Base-by-base conservation (phyloP, 1,139 yeast genomes). In the Hanseniaspora sp. region DNA sequence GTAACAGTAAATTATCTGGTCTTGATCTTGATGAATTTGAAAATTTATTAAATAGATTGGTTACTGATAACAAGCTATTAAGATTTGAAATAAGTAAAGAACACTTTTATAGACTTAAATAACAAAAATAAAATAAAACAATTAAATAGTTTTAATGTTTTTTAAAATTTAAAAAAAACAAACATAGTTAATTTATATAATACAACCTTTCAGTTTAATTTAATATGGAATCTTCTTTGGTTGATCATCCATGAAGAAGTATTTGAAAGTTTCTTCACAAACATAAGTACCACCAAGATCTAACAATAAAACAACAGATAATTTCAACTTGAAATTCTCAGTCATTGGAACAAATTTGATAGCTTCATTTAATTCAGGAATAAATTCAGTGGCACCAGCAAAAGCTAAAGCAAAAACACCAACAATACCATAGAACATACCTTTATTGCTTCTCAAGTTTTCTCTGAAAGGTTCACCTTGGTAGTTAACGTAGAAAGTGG, bases 381-480 rank as follows among this genome's bases (percentile, higher is more conserved):
- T 68, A 65, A 92, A 85, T 69, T 94, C 99, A 33, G 97, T 88
- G 8, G 97, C 82, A 30, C 98, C 95, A 17, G 95, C 78, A 58
- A 92, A 70, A 1, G 97, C 95, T 63, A 92, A 76, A 44, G 78
- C 87, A 39, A 95, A 86, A 62, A 92, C 97, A 60, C 96, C 96
- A 48, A 92, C 68, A 58, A 92, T 76, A 33, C 99, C 98, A 64
- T 86, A 92, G 72, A 84, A 92, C 98, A 92, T 92, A 60, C 97
- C 97, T 72, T 83, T 86, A 73, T 92, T 92, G 69, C 83, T 95
- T 56, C 76, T 75, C 63, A 92, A 84, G 58, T 88, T 81, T 71
- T 94, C 96, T 68, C 95, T 83, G 74, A 94, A 94, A 54, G 99
- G 99, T 61, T 85, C 81, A 52, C 99, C 99, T 73, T 87, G 96